Percentiles rank a stretch among this genome's conserved stretches.
phyloP scores from a whole-genome alignment of 495 filamentous ascomycete species.

The Polyplosphaeria fusca region DNA sequence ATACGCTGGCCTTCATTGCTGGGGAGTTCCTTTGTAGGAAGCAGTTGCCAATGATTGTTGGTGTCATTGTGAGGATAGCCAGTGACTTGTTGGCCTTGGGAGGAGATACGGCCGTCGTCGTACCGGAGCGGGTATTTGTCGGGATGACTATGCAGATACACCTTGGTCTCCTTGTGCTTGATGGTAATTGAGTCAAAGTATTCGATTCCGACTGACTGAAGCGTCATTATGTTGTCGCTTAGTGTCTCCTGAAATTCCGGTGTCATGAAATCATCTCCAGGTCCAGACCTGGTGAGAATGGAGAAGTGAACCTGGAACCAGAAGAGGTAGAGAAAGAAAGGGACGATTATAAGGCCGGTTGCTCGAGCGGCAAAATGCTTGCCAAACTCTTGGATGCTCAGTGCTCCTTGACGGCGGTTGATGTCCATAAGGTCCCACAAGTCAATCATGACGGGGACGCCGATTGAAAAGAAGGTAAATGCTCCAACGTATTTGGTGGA shows the following conservation, averaged over 20 bases:
- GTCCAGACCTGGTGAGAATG: slow-evolving; percentile 81
- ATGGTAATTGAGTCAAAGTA: slow-evolving; percentile 88
- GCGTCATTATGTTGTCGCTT: slow-evolving; percentile 86
- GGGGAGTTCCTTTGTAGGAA: slow-evolving; percentile 58
- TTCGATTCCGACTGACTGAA: slow-evolving; percentile 77
- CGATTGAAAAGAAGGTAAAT: slow-evolving; percentile 97
- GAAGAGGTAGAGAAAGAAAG: slow-evolving; percentile 97
- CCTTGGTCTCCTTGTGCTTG: slow-evolving; percentile 94
- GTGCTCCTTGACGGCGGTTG: slow-evolving; percentile 71
- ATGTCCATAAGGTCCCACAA: slow-evolving; percentile 92
- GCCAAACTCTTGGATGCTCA: slow-evolving; percentile 72
- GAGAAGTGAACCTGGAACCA: slow-evolving; percentile 99
- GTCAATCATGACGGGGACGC: slow-evolving; percentile 87
- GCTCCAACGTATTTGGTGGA: slow-evolving; percentile 97
- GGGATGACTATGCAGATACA: slow-evolving; percentile 88
- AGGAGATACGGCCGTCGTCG: slow-evolving; percentile 95
- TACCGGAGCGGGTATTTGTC: slow-evolving; percentile 90
- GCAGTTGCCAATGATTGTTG: slow-evolving; percentile 96
- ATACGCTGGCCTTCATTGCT: slow-evolving; percentile 59
- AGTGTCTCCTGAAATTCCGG: slow-evolving; percentile 97
- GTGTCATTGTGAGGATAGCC: slow-evolving; percentile 98
- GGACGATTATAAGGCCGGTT: slow-evolving; percentile 78
- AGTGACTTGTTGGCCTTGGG: slow-evolving; percentile 91
- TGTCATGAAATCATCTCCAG: slow-evolving; percentile 98
- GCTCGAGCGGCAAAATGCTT: slow-evolving; percentile 88